Evolutionary conservation across 202 grass and related monocot species (phyloP), one percentile per base, ranked within the genome.

Genomic region (Panicum hallii): DNA sequence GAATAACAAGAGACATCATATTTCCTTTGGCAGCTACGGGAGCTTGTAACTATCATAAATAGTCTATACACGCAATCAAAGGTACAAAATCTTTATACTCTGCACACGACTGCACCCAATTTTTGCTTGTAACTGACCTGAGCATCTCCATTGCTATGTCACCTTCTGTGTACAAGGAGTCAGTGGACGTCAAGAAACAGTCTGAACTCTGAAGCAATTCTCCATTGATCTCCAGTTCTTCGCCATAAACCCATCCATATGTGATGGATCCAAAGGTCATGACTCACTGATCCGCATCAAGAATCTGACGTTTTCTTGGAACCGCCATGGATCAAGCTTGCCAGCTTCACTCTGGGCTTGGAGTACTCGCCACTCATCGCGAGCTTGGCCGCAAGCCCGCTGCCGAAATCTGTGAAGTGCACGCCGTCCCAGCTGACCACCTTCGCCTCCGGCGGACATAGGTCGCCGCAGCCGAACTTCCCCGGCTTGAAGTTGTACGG

Each of bases 381-480:
- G 20, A 81, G 79, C 74, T 87, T 83, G 26, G 92, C 90, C 0
- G 90, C 84, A 20, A 86, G 52, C 15, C 81, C 87, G 23, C 88
- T 92, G 47, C 89, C 90, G 17, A 82, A 91, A 34, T 94, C 92
- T 9, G 92, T 88, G 82, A 86, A 92, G 69, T 94, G 92, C 75
- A 91, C 83, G 16, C 92, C 92, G 28, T 94, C 92, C 92, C 92
- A 94, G 56, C 87, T 94, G n/a, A 94, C 47, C 49, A 87, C 83
- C 87, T 88, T 91, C 2, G 57, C 84, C 13, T 71, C 87, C 0
- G 83, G 73, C 7, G 40, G 68, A 11, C 92, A 94, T 9, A 90
- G 82, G 42, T 85, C 55, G 10, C 79, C 79, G 26, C 92, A 94
- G 36, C 79, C 82, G 0, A 9, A 34, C 1, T 77, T 85, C 15